Evolutionary conservation across 1,284 basidiomycete genomes (phyloP).

Genomic region (Lentinus polychrous): DNA sequence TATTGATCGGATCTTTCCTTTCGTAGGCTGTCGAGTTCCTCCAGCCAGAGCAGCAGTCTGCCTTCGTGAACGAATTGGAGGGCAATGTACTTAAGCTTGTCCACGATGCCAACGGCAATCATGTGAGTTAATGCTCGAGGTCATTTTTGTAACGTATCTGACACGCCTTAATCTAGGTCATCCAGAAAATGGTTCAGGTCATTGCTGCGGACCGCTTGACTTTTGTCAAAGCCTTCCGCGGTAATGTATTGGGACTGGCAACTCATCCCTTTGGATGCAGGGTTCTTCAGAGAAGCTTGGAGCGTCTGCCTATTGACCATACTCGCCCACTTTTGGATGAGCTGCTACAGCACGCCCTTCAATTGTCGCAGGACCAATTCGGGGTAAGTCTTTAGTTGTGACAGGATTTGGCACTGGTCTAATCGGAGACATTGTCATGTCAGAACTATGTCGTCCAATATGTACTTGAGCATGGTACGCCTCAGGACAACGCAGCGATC

Average conservation of each 20-base stretch:
- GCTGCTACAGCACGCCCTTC: conserved; percentile 64
- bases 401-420: conserved; percentile 3
- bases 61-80: conserved; percentile 77
- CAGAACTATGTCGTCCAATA: conserved; percentile 97
- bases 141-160: background rate
- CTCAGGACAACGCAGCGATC: conserved; percentile 65
- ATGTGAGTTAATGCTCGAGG: conserved; percentile 65
- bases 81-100: conserved; percentile 83
- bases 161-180: conserved; percentile 42
- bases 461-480: conserved; percentile 76
- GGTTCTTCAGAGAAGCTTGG: conserved; percentile 90
- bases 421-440: background rate
- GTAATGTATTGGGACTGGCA: conserved; percentile 80
- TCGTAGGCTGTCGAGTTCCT: conserved; percentile 80
- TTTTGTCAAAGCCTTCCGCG: conserved; percentile 76
- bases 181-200: conserved; percentile 83
- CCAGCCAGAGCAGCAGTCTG: conserved; percentile 68
- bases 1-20: conserved; percentile 9
- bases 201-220: conserved; percentile 70
- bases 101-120: conserved; percentile 92
- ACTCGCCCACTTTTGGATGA: conserved; percentile 79
- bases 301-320: conserved; percentile 69
- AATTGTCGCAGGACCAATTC: conserved; percentile 83
- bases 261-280: conserved; percentile 94
- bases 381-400: conserved; percentile 49